These are phyloP conservation scores for Hyphodiscus sp. DNA, from an alignment of 2,329 filamentous ascomycete species.

Conservation along the genomic window DNA sequence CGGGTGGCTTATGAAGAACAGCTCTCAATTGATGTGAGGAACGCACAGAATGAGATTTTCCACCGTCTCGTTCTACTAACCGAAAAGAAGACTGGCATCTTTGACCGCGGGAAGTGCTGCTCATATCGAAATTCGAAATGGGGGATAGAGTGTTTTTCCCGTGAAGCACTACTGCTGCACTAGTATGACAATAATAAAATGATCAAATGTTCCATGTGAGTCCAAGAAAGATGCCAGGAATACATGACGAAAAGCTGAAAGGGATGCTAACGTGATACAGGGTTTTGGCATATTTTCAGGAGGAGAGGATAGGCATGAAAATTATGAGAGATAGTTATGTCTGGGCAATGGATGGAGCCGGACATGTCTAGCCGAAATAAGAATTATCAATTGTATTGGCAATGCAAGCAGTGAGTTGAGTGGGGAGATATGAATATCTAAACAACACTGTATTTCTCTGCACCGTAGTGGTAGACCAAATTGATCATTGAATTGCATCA, in stretches of 20 bases:
- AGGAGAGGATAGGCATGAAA: conserved; percentile 38
- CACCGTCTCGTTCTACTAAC: too few relatives aligned
- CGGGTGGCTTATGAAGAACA: too few relatives aligned
- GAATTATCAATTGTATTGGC: conserved; percentile 39
- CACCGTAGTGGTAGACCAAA: neutral
- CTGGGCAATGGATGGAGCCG: conserved; percentile 35
- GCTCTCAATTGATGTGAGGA: too few relatives aligned
- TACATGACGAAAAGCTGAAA: conserved; percentile 36
- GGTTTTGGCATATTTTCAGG: conserved; percentile 40
- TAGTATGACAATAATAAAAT: conserved; percentile 47
- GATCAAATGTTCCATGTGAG: conserved; percentile 39
- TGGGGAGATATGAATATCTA: conserved; percentile 31
- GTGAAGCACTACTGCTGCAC: too few relatives aligned
- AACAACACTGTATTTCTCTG: neutral
- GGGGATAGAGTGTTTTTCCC: too few relatives aligned
- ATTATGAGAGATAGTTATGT: conserved; percentile 40
- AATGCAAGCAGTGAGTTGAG: conserved; percentile 39
- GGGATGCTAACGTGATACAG: conserved; percentile 39
- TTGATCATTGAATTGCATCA: neutral
- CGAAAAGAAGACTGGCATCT: too few relatives aligned
- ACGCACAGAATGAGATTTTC: too few relatives aligned
- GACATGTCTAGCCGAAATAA: conserved; percentile 34
- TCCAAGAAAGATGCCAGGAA: conserved; percentile 34
- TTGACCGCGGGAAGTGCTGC: too few relatives aligned
- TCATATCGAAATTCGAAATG: too few relatives aligned